Evolutionary conservation across 2,329 filamentous ascomycete species (phyloP).

Genomic region (Alternaria longipes): DNA sequence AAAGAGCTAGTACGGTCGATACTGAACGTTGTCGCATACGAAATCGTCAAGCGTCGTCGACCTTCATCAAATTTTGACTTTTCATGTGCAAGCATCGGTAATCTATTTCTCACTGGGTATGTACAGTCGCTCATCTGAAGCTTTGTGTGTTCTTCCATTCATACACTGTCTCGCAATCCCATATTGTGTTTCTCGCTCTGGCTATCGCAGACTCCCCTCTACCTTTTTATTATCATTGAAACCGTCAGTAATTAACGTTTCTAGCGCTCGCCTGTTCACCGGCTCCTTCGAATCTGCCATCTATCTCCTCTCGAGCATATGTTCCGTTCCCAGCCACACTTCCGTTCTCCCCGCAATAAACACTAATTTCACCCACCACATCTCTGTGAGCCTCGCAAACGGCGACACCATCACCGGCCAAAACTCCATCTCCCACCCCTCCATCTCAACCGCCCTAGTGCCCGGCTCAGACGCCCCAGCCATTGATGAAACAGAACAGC

Average conservation of each 20-base stretch:
- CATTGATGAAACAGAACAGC: constrained; percentile 58
- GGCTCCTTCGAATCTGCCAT: constrained; percentile 93
- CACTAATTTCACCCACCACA: constrained; percentile 95
- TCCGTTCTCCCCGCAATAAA: constrained; percentile 90
- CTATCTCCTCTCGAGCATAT: constrained; percentile 87
- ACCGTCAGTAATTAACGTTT: constrained; percentile 13
- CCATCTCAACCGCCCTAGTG: constrained; percentile 40
- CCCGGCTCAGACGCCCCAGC: constrained; percentile 20
- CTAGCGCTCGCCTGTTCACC: constrained; percentile 84
- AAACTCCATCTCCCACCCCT: constrained; percentile 65
- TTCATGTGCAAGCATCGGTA: constrained; percentile 60
- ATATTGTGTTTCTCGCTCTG: not conserved
- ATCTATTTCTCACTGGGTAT: constrained; percentile 62
- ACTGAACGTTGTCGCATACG: constrained; percentile 60
- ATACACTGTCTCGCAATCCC: not conserved
- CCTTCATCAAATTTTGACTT: constrained; percentile 61
- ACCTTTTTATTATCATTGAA: too few relatives aligned
- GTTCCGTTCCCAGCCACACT: constrained; percentile 79
- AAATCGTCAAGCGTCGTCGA: constrained; percentile 59
- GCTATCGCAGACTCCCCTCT: not conserved
- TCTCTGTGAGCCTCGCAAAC: constrained; percentile 81
- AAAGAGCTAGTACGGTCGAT: constrained; percentile 62
- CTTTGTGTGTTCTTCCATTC: not conserved
- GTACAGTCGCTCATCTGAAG: constrained; percentile 7
- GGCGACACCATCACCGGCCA: constrained; percentile 86